These are phyloP conservation scores for Paraconiothyrium brasiliense DNA, from an alignment of 2,329 filamentous ascomycete genomes.

Conservation along the genomic window DNA sequence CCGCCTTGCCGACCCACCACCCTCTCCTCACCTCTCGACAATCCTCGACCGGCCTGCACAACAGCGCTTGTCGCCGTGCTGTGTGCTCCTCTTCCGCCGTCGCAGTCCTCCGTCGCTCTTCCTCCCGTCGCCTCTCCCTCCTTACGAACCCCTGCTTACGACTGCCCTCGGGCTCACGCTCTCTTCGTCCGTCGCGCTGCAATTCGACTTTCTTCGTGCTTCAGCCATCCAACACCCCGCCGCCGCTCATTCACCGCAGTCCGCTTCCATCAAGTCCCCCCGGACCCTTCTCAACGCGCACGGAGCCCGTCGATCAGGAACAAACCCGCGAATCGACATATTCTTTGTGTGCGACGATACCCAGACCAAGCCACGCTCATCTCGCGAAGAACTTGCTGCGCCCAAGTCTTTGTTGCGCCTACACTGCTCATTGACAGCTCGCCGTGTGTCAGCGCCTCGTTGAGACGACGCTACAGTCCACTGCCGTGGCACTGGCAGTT, in stretches of 20 bases:
- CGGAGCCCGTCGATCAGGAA: constrained; percentile 34
- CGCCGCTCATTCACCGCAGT: constrained; percentile 37
- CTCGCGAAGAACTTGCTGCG: background rate
- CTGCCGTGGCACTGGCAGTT: constrained; percentile 30
- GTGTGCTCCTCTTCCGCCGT: constrained; percentile 47
- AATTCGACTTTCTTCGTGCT: constrained; percentile 34
- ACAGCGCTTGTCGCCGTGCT: constrained; percentile 34
- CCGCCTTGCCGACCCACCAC: constrained; percentile 30
- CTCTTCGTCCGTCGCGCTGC: constrained; percentile 47
- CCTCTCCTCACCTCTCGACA: constrained; percentile 41
- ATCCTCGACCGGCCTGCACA: constrained; percentile 46
- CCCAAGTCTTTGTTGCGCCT: constrained; percentile 22
- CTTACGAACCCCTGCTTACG: constrained; percentile 20
- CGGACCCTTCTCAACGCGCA: constrained; percentile 22
- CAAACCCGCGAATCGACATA: constrained; percentile 24
- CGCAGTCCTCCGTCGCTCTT: constrained; percentile 32
- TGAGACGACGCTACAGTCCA: constrained; percentile 27
- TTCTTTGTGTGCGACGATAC: constrained; percentile 26
- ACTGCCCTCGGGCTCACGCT: constrained; percentile 42
- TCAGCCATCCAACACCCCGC: constrained; percentile 1
- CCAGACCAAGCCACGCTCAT: constrained; percentile 15
- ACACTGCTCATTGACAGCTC: constrained; percentile 21
- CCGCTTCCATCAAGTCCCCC: constrained; percentile 10
- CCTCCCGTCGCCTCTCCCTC: constrained; percentile 23
- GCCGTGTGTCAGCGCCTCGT: constrained; percentile 28